These are phyloP conservation scores for Lichtheimia hyalospora DNA, from an alignment of 371 early-diverging fungal genomes.

Conservation along the genomic window DNA sequence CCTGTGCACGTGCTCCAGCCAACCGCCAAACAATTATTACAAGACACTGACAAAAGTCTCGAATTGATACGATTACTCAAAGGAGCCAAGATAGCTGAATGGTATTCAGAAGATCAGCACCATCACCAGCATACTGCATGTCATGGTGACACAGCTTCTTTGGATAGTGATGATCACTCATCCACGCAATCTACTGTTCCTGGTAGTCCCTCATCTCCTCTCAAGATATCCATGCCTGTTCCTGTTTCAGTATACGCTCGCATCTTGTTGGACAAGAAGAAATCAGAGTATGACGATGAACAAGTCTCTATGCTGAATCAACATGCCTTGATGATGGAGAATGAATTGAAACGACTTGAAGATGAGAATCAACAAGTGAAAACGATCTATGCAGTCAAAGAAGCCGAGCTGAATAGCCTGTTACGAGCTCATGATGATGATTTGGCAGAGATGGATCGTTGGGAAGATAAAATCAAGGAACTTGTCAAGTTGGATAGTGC, in stretches of 20 bases:
- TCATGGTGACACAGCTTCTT: too few species aligned
- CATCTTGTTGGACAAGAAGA: not conserved
- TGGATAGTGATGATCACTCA: too few species aligned
- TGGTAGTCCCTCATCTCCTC: too few species aligned
- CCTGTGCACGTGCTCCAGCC: too few species aligned
- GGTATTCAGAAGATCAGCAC: not conserved
- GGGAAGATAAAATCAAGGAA: not conserved
- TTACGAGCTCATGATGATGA: not conserved
- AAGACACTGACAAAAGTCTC: too few species aligned
- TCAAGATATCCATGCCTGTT: too few species aligned
- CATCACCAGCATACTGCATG: too few species aligned
- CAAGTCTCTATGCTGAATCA: not conserved
- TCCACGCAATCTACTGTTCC: too few species aligned
- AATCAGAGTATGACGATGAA: too few species aligned
- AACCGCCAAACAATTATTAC: too few species aligned
- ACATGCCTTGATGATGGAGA: not conserved
- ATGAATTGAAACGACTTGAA: not conserved
- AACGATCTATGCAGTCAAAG: not conserved
- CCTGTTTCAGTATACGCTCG: not conserved
- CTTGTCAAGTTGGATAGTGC: not conserved
- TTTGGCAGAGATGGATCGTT: not conserved
- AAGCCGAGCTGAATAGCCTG: not conserved
- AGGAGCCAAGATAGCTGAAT: not conserved
- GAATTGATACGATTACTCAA: constrained; percentile 4
- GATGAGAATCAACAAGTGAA: not conserved